Evolutionary conservation across 2,329 filamentous ascomycete species (phyloP).

Genomic region (Orbilia ellipsospora): DNA sequence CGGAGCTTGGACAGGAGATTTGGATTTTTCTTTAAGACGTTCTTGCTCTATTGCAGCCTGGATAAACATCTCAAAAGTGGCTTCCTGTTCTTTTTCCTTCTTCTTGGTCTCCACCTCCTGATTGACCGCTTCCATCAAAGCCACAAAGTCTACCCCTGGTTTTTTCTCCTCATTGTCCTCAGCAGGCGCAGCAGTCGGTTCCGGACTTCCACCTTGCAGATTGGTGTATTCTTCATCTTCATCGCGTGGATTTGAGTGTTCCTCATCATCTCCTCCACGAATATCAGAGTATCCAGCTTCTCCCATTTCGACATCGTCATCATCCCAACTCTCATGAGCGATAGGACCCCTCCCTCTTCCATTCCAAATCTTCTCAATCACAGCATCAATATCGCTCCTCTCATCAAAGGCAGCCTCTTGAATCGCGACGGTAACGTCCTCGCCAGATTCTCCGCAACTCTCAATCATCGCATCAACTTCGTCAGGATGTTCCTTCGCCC

Average conservation of each 20-base stretch:
- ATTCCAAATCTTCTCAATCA: conserved; percentile 14
- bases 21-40: conserved; percentile 10
- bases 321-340: neutral
- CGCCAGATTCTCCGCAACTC: conserved; percentile 23
- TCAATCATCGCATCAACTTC: conserved; percentile 36
- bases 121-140: conserved; percentile 8
- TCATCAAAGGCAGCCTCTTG: conserved; percentile 18
- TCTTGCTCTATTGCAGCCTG: conserved; percentile 19
- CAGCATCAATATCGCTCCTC: conserved; percentile 9
- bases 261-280: conserved; percentile 1
- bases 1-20: neutral
- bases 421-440: conserved; percentile 18
- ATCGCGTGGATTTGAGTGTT: neutral
- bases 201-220: too few relatives aligned
- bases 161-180: neutral
- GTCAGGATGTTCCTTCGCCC: conserved; percentile 20
- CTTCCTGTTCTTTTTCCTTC: neutral
- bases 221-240: conserved; percentile 8
- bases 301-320: conserved; percentile 22
- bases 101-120: conserved; percentile 6
- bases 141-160: neutral
- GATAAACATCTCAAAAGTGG: conserved; percentile 22
- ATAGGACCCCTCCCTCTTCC: conserved; percentile 29
- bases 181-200: too few relatives aligned
- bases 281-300: neutral